A percentile compares a stretch with the other conserved stretches of the same genome.
These are phyloP conservation scores for Isabelozyma heimii DNA, from an alignment of 805 yeast genomes.

Conservation along the genomic window DNA sequence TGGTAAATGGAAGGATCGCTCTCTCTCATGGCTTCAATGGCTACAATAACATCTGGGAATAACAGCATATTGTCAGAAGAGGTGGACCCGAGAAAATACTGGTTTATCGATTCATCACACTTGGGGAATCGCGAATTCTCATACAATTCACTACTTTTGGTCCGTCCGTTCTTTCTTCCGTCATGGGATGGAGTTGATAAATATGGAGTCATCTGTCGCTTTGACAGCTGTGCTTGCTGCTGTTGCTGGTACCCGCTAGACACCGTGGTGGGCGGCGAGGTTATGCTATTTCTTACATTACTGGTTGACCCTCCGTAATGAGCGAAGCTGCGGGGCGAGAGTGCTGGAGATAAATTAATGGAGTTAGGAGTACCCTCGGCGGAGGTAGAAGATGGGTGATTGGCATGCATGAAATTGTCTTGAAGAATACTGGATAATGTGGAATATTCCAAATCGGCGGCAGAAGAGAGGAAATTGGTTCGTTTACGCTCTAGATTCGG, in stretches of 20 bases:
- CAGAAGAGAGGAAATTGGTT: slow-evolving; percentile 59
- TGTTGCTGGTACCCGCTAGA: not conserved
- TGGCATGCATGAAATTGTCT: slow-evolving; percentile 32
- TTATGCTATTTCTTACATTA: slow-evolving; percentile 1
- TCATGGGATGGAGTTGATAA: not conserved
- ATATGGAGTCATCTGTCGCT: not conserved
- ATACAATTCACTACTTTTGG: slow-evolving; percentile 11
- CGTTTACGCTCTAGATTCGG: slow-evolving; percentile 15
- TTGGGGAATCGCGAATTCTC: slow-evolving; percentile 30
- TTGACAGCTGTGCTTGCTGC: slow-evolving; percentile 1
- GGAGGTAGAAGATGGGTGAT: slow-evolving; percentile 24
- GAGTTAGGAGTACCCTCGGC: slow-evolving; percentile 40
- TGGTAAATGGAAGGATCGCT: slow-evolving; percentile 41
- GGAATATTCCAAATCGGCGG: slow-evolving; percentile 73
- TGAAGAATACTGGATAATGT: slow-evolving; percentile 64
- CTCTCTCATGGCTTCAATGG: slow-evolving; percentile 36
- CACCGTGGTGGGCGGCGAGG: slow-evolving; percentile 4
- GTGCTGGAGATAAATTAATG: slow-evolving; percentile 30
- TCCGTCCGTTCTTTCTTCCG: not conserved
- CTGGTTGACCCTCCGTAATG: slow-evolving; percentile 9
- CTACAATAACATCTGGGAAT: slow-evolving; percentile 59
- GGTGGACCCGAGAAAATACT: slow-evolving; percentile 60
- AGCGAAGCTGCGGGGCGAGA: slow-evolving; percentile 26
- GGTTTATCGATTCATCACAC: slow-evolving; percentile 61
- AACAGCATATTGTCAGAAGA: slow-evolving; percentile 39